These are phyloP conservation scores for Nemania sp. DNA, from an alignment of 2,329 filamentous ascomycete genomes.

Conservation along the genomic window DNA sequence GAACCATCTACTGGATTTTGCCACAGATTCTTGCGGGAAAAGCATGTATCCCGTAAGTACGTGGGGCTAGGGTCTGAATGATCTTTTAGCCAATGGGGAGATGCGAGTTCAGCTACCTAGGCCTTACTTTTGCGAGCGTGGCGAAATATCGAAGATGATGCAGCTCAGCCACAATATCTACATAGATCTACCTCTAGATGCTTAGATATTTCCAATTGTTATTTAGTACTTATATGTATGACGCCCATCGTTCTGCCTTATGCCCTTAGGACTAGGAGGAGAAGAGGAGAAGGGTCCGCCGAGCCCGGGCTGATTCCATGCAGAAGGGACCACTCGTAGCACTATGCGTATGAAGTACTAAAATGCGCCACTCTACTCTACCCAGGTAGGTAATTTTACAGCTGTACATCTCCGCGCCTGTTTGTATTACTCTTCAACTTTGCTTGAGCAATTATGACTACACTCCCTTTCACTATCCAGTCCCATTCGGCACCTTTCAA, in stretches of 20 bases:
- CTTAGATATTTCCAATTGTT: neutral
- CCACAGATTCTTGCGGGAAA: neutral
- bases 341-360: neutral
- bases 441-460: neutral
- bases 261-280: no score
- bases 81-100: conserved; percentile 15
- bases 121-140: conserved; percentile 29
- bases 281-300: neutral
- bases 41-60: conserved; percentile 14
- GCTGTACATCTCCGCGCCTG: neutral
- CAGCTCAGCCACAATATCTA: conserved; percentile 33
- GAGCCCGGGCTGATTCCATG: neutral
- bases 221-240: neutral
- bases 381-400: no score
- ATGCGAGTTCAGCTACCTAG: conserved; percentile 22
- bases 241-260: conserved; percentile 30
- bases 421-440: neutral
- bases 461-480: neutral
- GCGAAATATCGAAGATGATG: conserved; percentile 24
- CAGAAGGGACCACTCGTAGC: neutral
- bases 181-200: no score
- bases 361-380: neutral
- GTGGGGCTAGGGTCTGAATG: neutral
- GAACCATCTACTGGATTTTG: neutral
- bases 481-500: neutral